Base-by-base conservation (phyloP, 441 rosid species). In the Pelargonium australe region DNA sequence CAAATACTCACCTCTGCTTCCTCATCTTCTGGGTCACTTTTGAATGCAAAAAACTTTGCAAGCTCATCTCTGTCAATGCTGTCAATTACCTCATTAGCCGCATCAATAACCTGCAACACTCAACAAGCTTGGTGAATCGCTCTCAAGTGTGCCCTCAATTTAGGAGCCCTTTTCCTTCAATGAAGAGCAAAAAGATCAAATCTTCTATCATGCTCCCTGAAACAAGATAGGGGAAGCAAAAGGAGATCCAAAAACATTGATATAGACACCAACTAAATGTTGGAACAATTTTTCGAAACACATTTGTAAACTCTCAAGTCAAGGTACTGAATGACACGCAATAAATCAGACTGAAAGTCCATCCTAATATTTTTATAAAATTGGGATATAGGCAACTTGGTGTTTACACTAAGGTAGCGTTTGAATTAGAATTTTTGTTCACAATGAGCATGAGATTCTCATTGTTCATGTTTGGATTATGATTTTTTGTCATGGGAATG, bases 1-100 rank as follows among this genome's bases (percentile, higher is more conserved):
- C 2, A 63, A 70, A 64, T n/a, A 72, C 77, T 67, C 31, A 91
- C 99, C 93, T 95, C 92, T 66, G 89, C 87, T 25, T 92, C 98
- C 66, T 87, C 96, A 74, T 95, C 99, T 77, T 95, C 98, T 44
- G 95, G 96, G 71, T 92, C 99, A 81, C 70, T 84, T 83, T 83
- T 95, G 63, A 85, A 79, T 45, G 85, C 77, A 77, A 87, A 84
- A 78, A 68, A 89, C 71, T 81, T 92, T 64, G 87, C 89, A 70
- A 95, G 73, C 76, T 92, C 96, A 41, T 90, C 97, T 76, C 65
- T 78, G 79, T 90, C 88, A 70, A 90, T 85, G 77, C 97, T 90
- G 73, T 82, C 74, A 72, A 89, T 77, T 64, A 92, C 91, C 58
- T 89, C 96, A 44, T 90, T 80, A 47, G 95, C 97, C 57, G 93